phyloP scores from a whole-genome alignment of 371 early-diverging fungal genomes.

The Umbelopsis sp. region DNA sequence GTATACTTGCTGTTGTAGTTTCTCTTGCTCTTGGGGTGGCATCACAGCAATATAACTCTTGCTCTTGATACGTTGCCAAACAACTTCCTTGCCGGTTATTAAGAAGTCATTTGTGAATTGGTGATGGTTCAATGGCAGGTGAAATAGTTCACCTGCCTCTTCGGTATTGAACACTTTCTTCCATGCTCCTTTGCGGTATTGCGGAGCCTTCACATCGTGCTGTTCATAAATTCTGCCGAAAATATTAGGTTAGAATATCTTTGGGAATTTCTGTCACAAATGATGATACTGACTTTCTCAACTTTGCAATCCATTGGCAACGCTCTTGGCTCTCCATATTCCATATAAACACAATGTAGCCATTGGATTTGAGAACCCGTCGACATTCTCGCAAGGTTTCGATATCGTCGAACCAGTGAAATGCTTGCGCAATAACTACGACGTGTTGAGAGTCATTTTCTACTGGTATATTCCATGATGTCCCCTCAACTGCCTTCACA shows the following conservation, averaged over 20 bases:
- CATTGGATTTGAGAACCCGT: slow-evolving; percentile 52
- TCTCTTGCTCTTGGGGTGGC: slow-evolving; percentile 25
- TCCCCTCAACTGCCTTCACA: slow-evolving; percentile 40
- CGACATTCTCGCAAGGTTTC: slow-evolving; percentile 48
- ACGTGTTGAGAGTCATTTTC: slow-evolving; percentile 41
- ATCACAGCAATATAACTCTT: slow-evolving; percentile 52
- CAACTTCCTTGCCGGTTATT: slow-evolving; percentile 18
- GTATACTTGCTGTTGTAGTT: slow-evolving; percentile 29
- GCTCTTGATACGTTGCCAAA: slow-evolving; percentile 41
- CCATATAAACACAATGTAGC: slow-evolving; percentile 49
- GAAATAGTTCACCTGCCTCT: slow-evolving; percentile 31
- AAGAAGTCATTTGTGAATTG: slow-evolving; percentile 29
- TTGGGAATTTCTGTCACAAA: background rate
- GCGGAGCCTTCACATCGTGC: slow-evolving; percentile 38
- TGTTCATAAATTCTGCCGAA: slow-evolving; percentile 34
- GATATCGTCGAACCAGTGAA: slow-evolving; percentile 62
- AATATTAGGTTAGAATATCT: background rate
- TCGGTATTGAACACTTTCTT: slow-evolving; percentile 35
- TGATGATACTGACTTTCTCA: slow-evolving; percentile 34
- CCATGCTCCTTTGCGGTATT: slow-evolving; percentile 46
- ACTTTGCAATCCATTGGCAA: slow-evolving; percentile 39
- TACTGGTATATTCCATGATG: slow-evolving; percentile 49
- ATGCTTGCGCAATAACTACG: slow-evolving; percentile 57
- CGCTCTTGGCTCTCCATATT: slow-evolving; percentile 50
- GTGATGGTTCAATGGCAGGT: slow-evolving; percentile 28